phyloP scores from a whole-genome alignment of 768 basidiomycete species.

The Tylopilus plumbeoviolaceoides region DNA sequence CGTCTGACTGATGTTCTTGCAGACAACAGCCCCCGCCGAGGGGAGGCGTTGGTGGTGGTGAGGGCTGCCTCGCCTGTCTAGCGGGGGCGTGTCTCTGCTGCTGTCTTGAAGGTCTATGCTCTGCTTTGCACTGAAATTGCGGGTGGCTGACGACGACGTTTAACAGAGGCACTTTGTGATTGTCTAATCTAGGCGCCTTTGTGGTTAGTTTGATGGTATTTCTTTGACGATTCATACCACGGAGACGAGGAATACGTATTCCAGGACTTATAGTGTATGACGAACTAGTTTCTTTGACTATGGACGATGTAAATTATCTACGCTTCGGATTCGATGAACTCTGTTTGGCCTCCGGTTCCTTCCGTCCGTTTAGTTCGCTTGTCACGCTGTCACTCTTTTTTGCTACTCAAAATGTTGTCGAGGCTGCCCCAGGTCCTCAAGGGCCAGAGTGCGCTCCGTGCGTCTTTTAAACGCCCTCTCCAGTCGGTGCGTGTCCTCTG shows the following conservation, averaged over 20 bases:
- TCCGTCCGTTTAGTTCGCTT: slow-evolving; percentile 42
- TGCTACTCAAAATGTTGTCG: slow-evolving; percentile 69
- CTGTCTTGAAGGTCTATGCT: slow-evolving; percentile 45
- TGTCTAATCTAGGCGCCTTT: slow-evolving; percentile 48
- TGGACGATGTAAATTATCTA: slow-evolving; percentile 29
- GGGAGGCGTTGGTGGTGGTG: slow-evolving; percentile 18
- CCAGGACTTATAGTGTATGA: slow-evolving; percentile 17
- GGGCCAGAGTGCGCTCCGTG: slow-evolving; percentile 46
- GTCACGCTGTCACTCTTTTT: slow-evolving; percentile 39
- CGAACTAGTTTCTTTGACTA: slow-evolving; percentile 7
- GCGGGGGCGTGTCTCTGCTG: slow-evolving; percentile 47
- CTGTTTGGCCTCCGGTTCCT: slow-evolving; percentile 33
- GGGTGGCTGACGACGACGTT: slow-evolving; percentile 18
- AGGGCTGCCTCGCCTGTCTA: slow-evolving; percentile 44
- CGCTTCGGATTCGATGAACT: slow-evolving; percentile 13
- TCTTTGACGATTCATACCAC: slow-evolving; percentile 14
- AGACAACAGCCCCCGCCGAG: slow-evolving; percentile 41
- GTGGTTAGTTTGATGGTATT: slow-evolving; percentile 3
- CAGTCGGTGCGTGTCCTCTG: slow-evolving; percentile 41
- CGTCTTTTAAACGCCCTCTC: slow-evolving; percentile 43
- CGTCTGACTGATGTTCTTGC: slow-evolving; percentile 1
- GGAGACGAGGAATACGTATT: slow-evolving; percentile 10
- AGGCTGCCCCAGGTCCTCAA: slow-evolving; percentile 75
- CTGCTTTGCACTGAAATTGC: slow-evolving; percentile 19
- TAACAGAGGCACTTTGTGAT: slow-evolving; percentile 62